Evolutionary conservation across 768 basidiomycete species (phyloP).

Genomic region (Lactarius psammicola): DNA sequence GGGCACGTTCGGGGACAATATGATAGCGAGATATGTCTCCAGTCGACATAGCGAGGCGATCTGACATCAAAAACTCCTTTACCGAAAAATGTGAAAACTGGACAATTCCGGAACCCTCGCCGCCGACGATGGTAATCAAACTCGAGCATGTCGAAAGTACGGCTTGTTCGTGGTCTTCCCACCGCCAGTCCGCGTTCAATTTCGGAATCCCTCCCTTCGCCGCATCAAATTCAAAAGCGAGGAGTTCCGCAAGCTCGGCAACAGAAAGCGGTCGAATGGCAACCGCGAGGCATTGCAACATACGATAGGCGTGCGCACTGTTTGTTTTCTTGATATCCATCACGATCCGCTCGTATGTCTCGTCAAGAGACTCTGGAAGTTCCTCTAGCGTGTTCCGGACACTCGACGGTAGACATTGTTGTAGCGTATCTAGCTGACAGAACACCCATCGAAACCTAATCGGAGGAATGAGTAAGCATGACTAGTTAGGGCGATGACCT

Average conservation of each 20-base stretch:
- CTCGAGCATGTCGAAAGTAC: not conserved
- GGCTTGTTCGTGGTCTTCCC: not conserved
- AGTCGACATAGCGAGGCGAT: not conserved
- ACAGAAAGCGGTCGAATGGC: not conserved
- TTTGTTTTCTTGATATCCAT: not conserved
- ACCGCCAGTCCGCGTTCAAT: not conserved
- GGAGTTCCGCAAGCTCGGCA: not conserved
- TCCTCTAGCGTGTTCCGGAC: not conserved
- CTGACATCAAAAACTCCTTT: not conserved
- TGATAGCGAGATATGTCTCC: not conserved
- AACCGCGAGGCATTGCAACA: not conserved
- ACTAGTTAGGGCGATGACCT: too few relatives aligned
- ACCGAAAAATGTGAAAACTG: not conserved
- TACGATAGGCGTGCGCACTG: not conserved
- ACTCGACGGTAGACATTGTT: not conserved
- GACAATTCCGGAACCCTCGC: not conserved
- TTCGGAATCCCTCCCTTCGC: not conserved
- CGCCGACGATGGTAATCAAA: not conserved
- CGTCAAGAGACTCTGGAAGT: not conserved
- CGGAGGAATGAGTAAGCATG: not conserved
- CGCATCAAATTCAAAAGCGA: not conserved
- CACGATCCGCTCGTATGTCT: not conserved
- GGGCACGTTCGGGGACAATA: not conserved
- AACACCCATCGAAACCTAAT: not conserved
- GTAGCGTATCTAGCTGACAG: not conserved